These are phyloP conservation scores for Obelidium mucronatum DNA, from an alignment of 192 early-diverging fungal genomes.

Conservation along the genomic window DNA sequence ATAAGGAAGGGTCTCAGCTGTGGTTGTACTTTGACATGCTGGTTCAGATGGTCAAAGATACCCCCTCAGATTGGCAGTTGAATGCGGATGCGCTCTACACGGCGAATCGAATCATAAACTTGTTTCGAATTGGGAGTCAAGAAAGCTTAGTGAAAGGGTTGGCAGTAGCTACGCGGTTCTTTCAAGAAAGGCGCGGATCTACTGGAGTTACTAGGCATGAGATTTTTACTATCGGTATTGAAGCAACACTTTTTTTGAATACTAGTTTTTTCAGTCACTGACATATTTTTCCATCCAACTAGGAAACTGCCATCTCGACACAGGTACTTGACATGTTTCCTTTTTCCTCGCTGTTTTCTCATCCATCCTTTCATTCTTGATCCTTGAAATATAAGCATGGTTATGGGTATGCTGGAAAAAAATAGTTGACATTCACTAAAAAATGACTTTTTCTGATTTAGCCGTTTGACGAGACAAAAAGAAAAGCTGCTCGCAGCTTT, in stretches of 20 bases:
- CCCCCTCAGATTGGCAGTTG: slow-evolving; percentile 71
- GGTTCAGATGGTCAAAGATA: slow-evolving; percentile 68
- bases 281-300: slow-evolving; percentile 12
- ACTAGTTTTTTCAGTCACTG: slow-evolving; percentile 23
- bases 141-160: slow-evolving; percentile 44
- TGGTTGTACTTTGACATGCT: slow-evolving; percentile 82
- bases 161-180: slow-evolving; percentile 61
- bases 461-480: slow-evolving; percentile 97
- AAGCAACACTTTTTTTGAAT: too few relatives aligned
- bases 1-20: slow-evolving; percentile 74
- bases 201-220: slow-evolving; percentile 54
- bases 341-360: not conserved
- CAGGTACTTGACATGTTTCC: not conserved
- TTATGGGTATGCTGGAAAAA: slow-evolving; percentile 61
- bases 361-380: too few relatives aligned
- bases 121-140: slow-evolving; percentile 60
- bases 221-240: slow-evolving; percentile 86
- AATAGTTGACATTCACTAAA: not conserved
- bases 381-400: too few relatives aligned
- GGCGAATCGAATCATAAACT: slow-evolving; percentile 84
- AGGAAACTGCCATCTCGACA: not conserved
- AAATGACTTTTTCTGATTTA: slow-evolving; percentile 77
- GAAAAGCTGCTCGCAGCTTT: slow-evolving; percentile 70
- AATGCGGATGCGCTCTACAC: slow-evolving; percentile 80
- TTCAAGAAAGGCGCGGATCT: slow-evolving; percentile 41